Percentiles rank a stretch among this genome's conserved stretches.
These are phyloP conservation scores for Withania somnifera DNA, from an alignment of 305 asterid genomes.

Conservation along the genomic window DNA sequence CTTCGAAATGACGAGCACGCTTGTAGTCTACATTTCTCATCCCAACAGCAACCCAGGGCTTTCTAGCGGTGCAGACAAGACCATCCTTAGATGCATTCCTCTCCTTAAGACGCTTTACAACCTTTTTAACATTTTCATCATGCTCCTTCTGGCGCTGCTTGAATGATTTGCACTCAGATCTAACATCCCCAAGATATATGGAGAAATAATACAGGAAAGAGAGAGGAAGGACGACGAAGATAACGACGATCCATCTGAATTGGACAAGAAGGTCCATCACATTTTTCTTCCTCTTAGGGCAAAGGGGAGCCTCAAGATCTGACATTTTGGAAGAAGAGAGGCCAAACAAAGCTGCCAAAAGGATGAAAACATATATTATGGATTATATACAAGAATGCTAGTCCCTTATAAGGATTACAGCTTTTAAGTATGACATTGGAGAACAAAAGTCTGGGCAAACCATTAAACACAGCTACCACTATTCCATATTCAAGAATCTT, in stretches of 20 bases:
- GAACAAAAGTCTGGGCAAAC: neutral
- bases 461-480: neutral
- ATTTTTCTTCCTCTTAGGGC: slow-evolving; percentile 86
- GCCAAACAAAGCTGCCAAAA: neutral
- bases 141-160: slow-evolving; percentile 84
- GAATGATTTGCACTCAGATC: slow-evolving; percentile 65
- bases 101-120: slow-evolving; percentile 73
- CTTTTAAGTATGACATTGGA: neutral
- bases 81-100: slow-evolving; percentile 85
- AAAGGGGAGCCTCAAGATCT: slow-evolving; percentile 79
- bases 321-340: slow-evolving; percentile 43
- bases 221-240: slow-evolving; percentile 81
- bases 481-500: neutral
- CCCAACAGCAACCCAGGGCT: neutral
- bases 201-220: slow-evolving; percentile 67
- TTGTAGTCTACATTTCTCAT: neutral
- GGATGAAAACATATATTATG: neutral
- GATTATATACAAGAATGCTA: neutral
- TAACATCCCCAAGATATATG: slow-evolving; percentile 70
- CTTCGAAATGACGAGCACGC: neutral
- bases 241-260: slow-evolving; percentile 86
- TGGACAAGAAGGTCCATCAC: slow-evolving; percentile 79
- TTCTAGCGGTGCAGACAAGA: slow-evolving; percentile 89
- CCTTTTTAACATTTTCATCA: slow-evolving; percentile 75
- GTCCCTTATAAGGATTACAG: neutral